phyloP scores from a whole-genome alignment of 2,329 filamentous ascomycete genomes.

The Penicillium rolfsii region DNA sequence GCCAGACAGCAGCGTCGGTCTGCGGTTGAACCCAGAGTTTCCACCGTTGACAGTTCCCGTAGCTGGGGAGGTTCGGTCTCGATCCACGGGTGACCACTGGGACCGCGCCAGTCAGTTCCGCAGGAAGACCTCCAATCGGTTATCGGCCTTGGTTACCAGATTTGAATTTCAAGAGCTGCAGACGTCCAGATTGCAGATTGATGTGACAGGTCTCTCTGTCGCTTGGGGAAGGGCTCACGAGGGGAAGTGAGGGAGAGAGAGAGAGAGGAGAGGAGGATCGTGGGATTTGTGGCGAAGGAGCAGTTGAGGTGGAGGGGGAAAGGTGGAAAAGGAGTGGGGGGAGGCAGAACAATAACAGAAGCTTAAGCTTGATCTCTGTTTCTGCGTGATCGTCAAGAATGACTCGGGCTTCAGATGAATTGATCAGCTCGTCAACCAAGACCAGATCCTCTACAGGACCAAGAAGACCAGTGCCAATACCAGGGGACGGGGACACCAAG shows the following conservation, averaged over 20 bases:
- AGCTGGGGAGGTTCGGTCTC: constrained; percentile 8
- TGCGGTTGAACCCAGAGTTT: neutral
- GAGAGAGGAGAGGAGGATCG: neutral
- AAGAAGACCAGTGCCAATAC: constrained; percentile 3
- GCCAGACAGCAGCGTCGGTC: constrained; percentile 1
- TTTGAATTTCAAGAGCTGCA: constrained; percentile 2
- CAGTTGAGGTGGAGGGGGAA: constrained; percentile 5
- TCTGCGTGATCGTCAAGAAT: neutral
- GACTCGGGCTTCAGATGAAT: neutral
- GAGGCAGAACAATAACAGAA: constrained; percentile 10
- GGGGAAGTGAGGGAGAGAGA: neutral
- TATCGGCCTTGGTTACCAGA: constrained; percentile 5
- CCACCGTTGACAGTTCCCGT: neutral
- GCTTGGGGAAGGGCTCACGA: neutral
- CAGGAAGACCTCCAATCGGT: constrained; percentile 10
- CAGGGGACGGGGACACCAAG: neutral
- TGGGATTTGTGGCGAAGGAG: constrained; percentile 7
- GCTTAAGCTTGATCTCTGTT: neutral
- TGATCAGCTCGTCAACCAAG: constrained; percentile 11
- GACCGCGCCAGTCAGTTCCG: constrained; percentile 25
- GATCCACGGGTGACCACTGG: constrained; percentile 24
- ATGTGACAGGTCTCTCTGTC: neutral
- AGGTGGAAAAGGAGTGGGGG: constrained; percentile 19
- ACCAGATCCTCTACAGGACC: neutral
- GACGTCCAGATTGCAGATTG: neutral